Evolutionary conservation across 306 rosid genomes (phyloP), one percentile per base, ranked within the genome.

Genomic region (Vigna mungo): DNA sequence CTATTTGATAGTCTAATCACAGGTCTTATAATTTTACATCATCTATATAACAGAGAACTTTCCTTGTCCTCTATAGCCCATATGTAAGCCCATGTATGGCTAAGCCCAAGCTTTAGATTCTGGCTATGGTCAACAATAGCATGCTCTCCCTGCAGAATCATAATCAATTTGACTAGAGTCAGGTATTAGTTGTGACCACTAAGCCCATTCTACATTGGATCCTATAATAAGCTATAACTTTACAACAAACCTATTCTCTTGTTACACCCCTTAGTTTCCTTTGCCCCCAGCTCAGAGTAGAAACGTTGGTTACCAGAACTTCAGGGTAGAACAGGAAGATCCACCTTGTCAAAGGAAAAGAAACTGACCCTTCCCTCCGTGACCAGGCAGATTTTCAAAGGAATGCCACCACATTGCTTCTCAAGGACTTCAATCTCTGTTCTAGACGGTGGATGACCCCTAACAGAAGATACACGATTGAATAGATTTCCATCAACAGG

Each of bases 321-420:
- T 89, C 89, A 91, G 32, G 90, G 87, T 20, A 94, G 85, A 78
- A 85, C 48, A 43, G 92, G 92, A 64, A 91, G 91, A 77, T 88
- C 86, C 81, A 79, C 89, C 72, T 82, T 85, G 67, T 86, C 91
- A 76, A 85, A 88, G 72, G 92, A 87, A 87, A 90, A 89, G 86
- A 90, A 92, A 79, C 93, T 86, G 62, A 86, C 88, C 55, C 83
- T 79, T 44, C 97, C 96, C 71, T 90, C 86, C 39, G 89, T 90
- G 18, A 89, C 87, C 39, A 65, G 71, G 60, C 97, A 87, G 70
- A 90, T 79, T 79, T 89, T 86, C 68, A 89, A 72, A 46, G 91
- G 93, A 87, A 92, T 67, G 66, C 81, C 87, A 76, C 80, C 74
- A 16, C 90, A 89, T 69, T 76, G 86, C 78, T 76, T 87, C 75